A percentile compares a stretch with the other conserved stretches of the same genome.
These are phyloP conservation scores for Balansia obtecta DNA, from an alignment of 2,329 filamentous ascomycete species.

Conservation along the genomic window DNA sequence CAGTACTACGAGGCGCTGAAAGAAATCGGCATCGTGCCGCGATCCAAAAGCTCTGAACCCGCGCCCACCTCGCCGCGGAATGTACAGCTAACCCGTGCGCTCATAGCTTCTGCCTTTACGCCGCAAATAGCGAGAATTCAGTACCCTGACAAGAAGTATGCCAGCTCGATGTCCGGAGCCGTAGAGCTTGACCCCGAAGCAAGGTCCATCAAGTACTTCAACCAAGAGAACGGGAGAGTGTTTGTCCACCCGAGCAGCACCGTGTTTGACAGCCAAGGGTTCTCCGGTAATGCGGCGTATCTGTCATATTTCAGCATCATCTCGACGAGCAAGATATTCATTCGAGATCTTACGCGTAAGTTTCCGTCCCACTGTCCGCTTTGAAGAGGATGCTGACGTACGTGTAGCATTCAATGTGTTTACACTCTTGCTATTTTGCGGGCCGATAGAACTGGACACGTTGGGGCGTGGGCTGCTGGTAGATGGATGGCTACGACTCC, in stretches of 20 bases:
- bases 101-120: slow-evolving; percentile 61
- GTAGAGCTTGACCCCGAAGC: slow-evolving; percentile 91
- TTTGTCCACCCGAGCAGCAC: slow-evolving; percentile 88
- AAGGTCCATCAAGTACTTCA: slow-evolving; percentile 83
- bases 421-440: slow-evolving; percentile 76
- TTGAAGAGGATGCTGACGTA: slow-evolving; percentile 5
- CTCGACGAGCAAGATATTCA: slow-evolving; percentile 81
- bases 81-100: slow-evolving; percentile 48
- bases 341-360: slow-evolving; percentile 79
- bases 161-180: slow-evolving; percentile 72
- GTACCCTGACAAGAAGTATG: slow-evolving; percentile 93
- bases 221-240: slow-evolving; percentile 70
- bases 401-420: slow-evolving; percentile 71
- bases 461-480: slow-evolving; percentile 76
- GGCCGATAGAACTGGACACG: slow-evolving; percentile 75
- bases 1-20: slow-evolving; percentile 80
- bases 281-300: slow-evolving; percentile 63
- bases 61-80: slow-evolving; percentile 19
- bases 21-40: slow-evolving; percentile 67
- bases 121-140: slow-evolving; percentile 88
- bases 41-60: slow-evolving; percentile 20
- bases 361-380: slow-evolving; percentile 13
- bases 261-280: slow-evolving; percentile 71
- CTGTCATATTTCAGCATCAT: slow-evolving; percentile 89
- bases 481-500: slow-evolving; percentile 76